Base-by-base conservation (phyloP, 805 yeast genomes). In the Sugiyamaella chiloensis region DNA sequence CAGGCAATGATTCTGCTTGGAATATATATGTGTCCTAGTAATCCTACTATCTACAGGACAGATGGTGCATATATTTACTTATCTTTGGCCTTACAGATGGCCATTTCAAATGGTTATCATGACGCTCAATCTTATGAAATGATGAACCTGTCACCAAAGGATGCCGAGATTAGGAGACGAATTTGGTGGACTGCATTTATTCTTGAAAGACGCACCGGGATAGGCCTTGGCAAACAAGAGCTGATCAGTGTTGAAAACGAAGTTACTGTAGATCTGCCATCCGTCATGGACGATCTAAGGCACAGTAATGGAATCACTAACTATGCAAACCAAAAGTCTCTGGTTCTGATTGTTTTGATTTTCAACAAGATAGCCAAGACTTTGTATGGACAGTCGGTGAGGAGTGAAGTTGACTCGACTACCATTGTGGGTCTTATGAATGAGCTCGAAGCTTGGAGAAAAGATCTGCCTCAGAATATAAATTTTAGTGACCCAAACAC, bases 51-150 rank as follows among this genome's bases (percentile, higher is more conserved):
- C 30, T 23, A 24, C 19, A 19, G 31, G 14, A 14, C 32, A 3
- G 43, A 40, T 16, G 23, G 43, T 6, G 31, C 32, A 12, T 40
- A 40, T 27, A 12, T 24, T 5, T 24, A 40, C 16, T 17, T 24
- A 8, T 24, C 43, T 8, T 32, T 40, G 7, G 43, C 43, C 3
- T 21, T 27, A 17, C 43, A 40, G 31, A 23, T 24, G 43, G 43
- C 29, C 14, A 24, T 24, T 20, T 24, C 31, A 21, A 24, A 24
- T 30, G 37, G 37, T 21, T 34, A 34, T 16, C 37, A 34, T 16
- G 21, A 9, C 12, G 9, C 21, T 16, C 21, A 19, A 4, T 34
- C 37, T 3, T 34, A 34, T 8, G 21, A 19, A 12, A 16, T 5
- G 11, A 16, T 5, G 11, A 3, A 5, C 7, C 5, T 34, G 5